Evolutionary conservation across 495 filamentous ascomycete species (phyloP).

Genomic region (Hyaloscypha bicolor): DNA sequence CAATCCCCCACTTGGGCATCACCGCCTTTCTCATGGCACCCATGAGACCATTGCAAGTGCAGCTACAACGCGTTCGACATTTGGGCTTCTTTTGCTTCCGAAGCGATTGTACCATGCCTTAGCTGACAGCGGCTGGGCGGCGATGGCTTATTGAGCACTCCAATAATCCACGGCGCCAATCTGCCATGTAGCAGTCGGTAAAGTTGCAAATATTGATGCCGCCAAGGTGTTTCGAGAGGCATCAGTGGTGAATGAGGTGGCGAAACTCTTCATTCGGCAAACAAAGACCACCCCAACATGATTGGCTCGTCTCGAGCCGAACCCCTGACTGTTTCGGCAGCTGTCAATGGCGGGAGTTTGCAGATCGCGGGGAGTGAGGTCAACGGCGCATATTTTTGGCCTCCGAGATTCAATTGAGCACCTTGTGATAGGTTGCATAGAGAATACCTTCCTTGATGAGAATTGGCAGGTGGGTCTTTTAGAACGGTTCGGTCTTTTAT

Average conservation of each 20-base stretch:
- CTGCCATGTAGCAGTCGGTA: background rate
- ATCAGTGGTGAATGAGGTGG: background rate
- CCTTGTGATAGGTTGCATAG: background rate
- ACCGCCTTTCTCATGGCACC: background rate
- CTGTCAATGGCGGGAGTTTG: background rate
- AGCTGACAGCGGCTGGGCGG: background rate
- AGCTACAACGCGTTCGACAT: background rate
- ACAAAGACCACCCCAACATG: background rate
- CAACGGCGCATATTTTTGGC: slow-evolving; percentile 1
- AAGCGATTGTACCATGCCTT: background rate
- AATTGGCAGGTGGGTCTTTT: background rate
- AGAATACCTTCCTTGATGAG: background rate
- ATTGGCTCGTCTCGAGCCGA: background rate
- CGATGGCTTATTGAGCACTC: background rate
- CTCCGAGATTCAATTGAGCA: background rate
- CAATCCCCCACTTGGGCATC: background rate
- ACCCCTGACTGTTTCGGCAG: slow-evolving; percentile 3
- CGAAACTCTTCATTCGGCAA: background rate
- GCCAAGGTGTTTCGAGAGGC: background rate
- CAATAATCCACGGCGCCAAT: background rate
- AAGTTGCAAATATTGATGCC: background rate
- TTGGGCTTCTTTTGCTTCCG: background rate
- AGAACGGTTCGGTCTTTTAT: background rate
- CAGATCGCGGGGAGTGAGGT: background rate
- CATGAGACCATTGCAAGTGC: background rate